These are phyloP conservation scores for Litsea cubeba DNA, from an alignment of 164 flowering plant genomes.

Conservation along the genomic window DNA sequence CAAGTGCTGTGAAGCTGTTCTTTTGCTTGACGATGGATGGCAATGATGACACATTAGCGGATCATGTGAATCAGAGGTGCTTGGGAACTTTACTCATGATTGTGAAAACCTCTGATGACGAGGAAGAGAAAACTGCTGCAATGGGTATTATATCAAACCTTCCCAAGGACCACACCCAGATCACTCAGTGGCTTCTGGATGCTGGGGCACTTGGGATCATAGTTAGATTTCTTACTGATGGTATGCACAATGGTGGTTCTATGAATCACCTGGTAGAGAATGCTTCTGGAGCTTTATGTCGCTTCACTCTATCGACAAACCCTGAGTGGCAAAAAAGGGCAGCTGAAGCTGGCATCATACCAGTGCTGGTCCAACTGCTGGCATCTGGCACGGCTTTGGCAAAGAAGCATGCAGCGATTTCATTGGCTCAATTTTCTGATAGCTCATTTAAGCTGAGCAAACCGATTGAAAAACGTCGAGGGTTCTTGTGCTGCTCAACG, in stretches of 20 bases:
- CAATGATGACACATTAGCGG: constrained; percentile 25
- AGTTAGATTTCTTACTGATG: constrained; percentile 18
- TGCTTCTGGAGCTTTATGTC: constrained; percentile 52
- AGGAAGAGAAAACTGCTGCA: constrained; percentile 52
- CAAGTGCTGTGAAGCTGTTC: constrained; percentile 55
- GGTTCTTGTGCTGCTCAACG: constrained; percentile 50
- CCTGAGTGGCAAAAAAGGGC: constrained; percentile 44
- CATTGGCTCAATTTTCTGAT: constrained; percentile 50
- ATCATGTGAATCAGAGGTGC: constrained; percentile 40
- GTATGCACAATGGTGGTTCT: constrained; percentile 18
- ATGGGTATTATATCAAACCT: constrained; percentile 55
- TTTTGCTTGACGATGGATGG: constrained; percentile 43
- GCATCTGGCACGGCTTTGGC: constrained; percentile 42
- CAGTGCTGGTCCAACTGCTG: constrained; percentile 42
- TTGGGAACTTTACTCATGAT: constrained; percentile 40
- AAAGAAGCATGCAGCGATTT: constrained; percentile 42
- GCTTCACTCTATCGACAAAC: constrained; percentile 41
- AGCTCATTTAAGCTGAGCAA: constrained; percentile 37
- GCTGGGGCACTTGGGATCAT: constrained; percentile 40
- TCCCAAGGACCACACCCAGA: constrained; percentile 31
- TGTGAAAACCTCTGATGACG: constrained; percentile 33
- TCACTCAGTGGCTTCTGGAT: constrained; percentile 53
- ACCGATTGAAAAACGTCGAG: constrained; percentile 27
- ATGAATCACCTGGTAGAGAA: constrained; percentile 39
- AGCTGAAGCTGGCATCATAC: constrained; percentile 48